Conservation (phyloP, 2,329 filamentous ascomycete genomes). For the Thielaviopsis ethacetica region DNA sequence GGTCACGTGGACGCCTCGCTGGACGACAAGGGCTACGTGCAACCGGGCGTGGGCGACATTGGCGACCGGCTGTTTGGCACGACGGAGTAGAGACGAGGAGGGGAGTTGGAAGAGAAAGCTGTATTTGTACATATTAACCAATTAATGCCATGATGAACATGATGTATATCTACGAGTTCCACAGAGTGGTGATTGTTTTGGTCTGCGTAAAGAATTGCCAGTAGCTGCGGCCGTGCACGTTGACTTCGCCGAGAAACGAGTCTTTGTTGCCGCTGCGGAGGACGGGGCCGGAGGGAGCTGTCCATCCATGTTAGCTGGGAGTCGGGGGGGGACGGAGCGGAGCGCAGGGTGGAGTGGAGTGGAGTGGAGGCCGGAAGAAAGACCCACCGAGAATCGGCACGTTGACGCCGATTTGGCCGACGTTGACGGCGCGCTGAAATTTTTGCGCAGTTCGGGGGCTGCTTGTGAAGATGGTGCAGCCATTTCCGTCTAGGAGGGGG, state of each 20-base stretch:
- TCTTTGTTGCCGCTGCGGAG: constrained; percentile 16
- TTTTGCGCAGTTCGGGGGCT: constrained; percentile 12
- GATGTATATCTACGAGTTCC: constrained; percentile 18
- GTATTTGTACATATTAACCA: neutral
- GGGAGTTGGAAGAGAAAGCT: neutral
- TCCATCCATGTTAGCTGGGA: neutral
- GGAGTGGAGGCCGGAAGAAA: neutral
- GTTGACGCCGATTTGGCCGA: constrained; percentile 17
- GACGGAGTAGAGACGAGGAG: constrained; percentile 1
- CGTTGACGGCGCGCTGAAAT: constrained; percentile 15
- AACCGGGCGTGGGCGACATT: constrained; percentile 77
- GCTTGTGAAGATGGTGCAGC: constrained; percentile 15
- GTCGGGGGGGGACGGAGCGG: too few species aligned
- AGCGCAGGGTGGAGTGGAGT: too few species aligned
- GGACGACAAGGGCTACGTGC: constrained; percentile 73
- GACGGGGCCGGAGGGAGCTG: constrained; percentile 14
- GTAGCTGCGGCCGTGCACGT: constrained; percentile 10
- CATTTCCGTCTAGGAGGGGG: constrained; percentile 17
- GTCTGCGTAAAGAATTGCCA: constrained; percentile 16
- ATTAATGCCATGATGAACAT: neutral
- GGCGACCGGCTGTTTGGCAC: constrained; percentile 63
- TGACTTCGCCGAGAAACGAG: constrained; percentile 16
- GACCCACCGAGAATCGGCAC: constrained; percentile 14
- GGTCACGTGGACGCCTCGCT: constrained; percentile 62
- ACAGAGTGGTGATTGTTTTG: constrained; percentile 14